Conservation (phyloP, 371 early-diverging fungal species). For the Blastocladiella emersonii region DNA sequence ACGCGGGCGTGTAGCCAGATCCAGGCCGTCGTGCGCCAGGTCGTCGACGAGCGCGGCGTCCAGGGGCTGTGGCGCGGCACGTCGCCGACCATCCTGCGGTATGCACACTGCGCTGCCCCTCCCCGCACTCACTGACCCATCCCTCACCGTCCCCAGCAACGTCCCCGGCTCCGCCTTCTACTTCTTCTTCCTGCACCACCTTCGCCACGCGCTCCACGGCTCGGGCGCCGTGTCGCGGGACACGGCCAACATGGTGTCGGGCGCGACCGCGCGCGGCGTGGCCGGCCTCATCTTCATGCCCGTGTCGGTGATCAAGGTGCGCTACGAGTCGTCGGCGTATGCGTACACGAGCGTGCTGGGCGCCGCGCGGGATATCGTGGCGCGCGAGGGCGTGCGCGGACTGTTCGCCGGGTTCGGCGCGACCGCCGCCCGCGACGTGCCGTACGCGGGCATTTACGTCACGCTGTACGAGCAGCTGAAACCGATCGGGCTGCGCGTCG, state of each 20-base stretch:
- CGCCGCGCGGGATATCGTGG: slow-evolving; percentile 47
- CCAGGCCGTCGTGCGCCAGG: slow-evolving; percentile 21
- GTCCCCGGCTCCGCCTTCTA: slow-evolving; percentile 76
- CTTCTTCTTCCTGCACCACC: slow-evolving; percentile 46
- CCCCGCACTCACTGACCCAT: background rate
- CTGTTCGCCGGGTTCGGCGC: slow-evolving; percentile 82
- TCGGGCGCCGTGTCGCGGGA: background rate
- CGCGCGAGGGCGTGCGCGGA: slow-evolving; percentile 36
- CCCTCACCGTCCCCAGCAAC: slow-evolving; percentile 19
- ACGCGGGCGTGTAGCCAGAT: background rate
- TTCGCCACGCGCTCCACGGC: slow-evolving; percentile 6
- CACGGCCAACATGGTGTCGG: slow-evolving; percentile 58
- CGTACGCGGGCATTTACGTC: slow-evolving; percentile 89
- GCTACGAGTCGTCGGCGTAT: slow-evolving; percentile 83
- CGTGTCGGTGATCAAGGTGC: slow-evolving; percentile 78
- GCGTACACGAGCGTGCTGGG: slow-evolving; percentile 49
- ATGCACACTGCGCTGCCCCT: background rate
- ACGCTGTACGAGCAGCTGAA: slow-evolving; percentile 76
- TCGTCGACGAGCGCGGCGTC: slow-evolving; percentile 46
- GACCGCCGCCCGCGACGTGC: slow-evolving; percentile 86
- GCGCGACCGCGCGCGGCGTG: slow-evolving; percentile 64
- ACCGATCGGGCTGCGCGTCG: background rate
- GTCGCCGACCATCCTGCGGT: slow-evolving; percentile 36
- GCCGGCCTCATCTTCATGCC: slow-evolving; percentile 91
- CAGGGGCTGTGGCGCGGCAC: slow-evolving; percentile 86